Evolutionary conservation across 1,139 yeast species (phyloP).

Genomic region (Blastobotrys elegans): DNA sequence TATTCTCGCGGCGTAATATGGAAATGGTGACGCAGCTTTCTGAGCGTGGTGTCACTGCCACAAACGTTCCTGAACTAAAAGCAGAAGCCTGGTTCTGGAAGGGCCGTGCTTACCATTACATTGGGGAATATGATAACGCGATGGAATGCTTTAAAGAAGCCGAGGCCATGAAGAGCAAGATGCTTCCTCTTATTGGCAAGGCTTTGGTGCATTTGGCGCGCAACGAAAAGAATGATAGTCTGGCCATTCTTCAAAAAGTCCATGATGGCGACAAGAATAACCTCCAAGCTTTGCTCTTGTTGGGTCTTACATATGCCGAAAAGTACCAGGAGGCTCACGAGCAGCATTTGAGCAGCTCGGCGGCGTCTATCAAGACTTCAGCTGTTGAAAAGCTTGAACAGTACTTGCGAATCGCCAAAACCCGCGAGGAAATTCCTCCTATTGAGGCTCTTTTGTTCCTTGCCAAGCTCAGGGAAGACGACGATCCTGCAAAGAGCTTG

Average conservation of each 20-base stretch:
- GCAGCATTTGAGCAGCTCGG: constrained; percentile 14
- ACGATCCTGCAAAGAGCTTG: constrained; percentile 47
- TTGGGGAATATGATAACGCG: constrained; percentile 59
- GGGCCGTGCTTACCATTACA: constrained; percentile 67
- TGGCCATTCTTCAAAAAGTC: constrained; percentile 74
- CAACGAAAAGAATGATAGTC: constrained; percentile 75
- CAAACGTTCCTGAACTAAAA: constrained; percentile 41
- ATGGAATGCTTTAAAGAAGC: constrained; percentile 58
- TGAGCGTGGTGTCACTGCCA: constrained; percentile 43
- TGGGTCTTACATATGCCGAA: constrained; percentile 24
- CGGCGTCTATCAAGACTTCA: constrained; percentile 16
- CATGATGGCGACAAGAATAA: constrained; percentile 63
- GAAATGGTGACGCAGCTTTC: constrained; percentile 55
- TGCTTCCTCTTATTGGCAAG: constrained; percentile 72
- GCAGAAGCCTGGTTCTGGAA: constrained; percentile 87
- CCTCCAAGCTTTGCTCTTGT: constrained; percentile 49
- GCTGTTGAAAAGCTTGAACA: constrained; percentile 68
- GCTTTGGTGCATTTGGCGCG: constrained; percentile 74
- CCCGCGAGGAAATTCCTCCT: constrained; percentile 58
- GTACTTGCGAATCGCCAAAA: constrained; percentile 58
- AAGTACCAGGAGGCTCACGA: constrained; percentile 16
- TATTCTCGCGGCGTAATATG: constrained; percentile 56
- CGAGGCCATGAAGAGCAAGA: constrained; percentile 36
- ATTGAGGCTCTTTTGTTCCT: constrained; percentile 65
- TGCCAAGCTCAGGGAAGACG: constrained; percentile 59